phyloP scores from a whole-genome alignment of 805 yeast genomes.

The Candida loeiensis region DNA sequence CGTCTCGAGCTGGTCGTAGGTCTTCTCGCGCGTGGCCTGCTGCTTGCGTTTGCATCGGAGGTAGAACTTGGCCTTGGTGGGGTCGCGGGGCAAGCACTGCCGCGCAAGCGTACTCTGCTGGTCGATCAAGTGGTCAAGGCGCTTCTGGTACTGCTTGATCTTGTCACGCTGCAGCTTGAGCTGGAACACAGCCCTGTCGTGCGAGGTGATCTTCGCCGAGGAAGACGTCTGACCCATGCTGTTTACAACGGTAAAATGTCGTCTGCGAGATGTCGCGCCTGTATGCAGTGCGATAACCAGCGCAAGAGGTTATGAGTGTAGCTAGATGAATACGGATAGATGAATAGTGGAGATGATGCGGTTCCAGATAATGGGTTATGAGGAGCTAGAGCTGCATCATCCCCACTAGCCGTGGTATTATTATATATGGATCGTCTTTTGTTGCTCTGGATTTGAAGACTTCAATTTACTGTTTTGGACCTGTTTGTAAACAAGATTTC shows the following conservation, averaged over 20 bases:
- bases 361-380: too few species aligned
- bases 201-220: constrained; percentile 66
- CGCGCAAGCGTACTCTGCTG: constrained; percentile 63
- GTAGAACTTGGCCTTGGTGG: constrained; percentile 61
- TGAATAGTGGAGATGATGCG: too few species aligned
- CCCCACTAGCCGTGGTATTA: too few species aligned
- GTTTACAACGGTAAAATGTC: not conserved
- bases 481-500: constrained; percentile 8
- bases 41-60: constrained; percentile 81
- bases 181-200: constrained; percentile 83
- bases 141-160: constrained; percentile 65
- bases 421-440: too few species aligned
- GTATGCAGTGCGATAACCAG: too few species aligned
- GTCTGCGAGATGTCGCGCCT: not conserved
- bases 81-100: constrained; percentile 52
- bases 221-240: constrained; percentile 43
- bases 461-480: constrained; percentile 2
- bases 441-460: too few species aligned
- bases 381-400: too few species aligned
- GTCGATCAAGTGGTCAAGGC: constrained; percentile 53
- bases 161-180: constrained; percentile 86
- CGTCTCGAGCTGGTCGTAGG: constrained; percentile 74
- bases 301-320: too few species aligned
- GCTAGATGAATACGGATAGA: too few species aligned
- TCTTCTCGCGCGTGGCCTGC: constrained; percentile 61